Conservation (phyloP, 73 alveolate species). For the Paramecium caudatum region DNA sequence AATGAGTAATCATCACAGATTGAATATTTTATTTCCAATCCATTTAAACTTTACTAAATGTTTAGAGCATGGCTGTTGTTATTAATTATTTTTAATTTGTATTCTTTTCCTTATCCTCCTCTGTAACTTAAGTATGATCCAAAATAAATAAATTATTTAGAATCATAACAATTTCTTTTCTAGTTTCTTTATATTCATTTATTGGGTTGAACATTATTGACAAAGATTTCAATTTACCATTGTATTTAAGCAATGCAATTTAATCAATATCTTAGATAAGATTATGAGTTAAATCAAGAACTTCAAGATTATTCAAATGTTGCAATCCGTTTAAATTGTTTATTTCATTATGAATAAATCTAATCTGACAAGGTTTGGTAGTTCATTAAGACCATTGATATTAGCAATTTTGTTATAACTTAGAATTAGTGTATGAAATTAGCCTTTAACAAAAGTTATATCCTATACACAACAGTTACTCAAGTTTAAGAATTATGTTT, state of each 20-base stretch:
- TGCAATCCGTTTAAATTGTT: constrained; percentile 88
- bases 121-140: constrained; percentile 77
- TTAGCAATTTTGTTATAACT: constrained; percentile 89
- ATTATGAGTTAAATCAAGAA: constrained; percentile 92
- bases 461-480: constrained; percentile 47
- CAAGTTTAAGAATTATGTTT: constrained; percentile 38
- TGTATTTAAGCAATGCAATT: constrained; percentile 31
- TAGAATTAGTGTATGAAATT: constrained; percentile 84
- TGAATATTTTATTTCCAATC: constrained; percentile 83
- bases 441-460: constrained; percentile 18
- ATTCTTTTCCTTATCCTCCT: constrained; percentile 78
- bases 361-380: constrained; percentile 87
- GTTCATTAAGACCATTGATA: constrained; percentile 86
- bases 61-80: constrained; percentile 39
- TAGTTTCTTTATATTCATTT: constrained; percentile 78
- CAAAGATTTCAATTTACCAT: constrained; percentile 66
- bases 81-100: constrained; percentile 22
- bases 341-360: constrained; percentile 93
- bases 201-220: constrained; percentile 85
- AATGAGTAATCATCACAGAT: constrained; percentile 79
- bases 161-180: constrained; percentile 74
- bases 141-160: constrained; percentile 72
- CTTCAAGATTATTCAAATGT: constrained; percentile 82
- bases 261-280: constrained; percentile 88
- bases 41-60: constrained; percentile 64